These are phyloP conservation scores for Conringia planisiliqua DNA, from an alignment of 345 rosid genomes.

Conservation along the genomic window DNA sequence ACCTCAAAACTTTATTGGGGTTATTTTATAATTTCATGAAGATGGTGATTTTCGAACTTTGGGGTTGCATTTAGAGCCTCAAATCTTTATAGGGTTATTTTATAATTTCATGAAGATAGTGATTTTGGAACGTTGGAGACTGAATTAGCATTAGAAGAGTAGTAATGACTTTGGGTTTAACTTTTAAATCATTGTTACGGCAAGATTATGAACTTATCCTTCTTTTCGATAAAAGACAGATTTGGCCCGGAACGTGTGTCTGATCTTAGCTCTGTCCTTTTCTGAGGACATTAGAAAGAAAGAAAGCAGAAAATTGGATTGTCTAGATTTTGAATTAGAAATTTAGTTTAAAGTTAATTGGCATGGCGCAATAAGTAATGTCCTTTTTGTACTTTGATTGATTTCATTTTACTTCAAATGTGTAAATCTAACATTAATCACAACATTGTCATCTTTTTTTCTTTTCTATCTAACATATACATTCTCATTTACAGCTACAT, in stretches of 20 bases:
- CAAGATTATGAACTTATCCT: not conserved
- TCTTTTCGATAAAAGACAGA: not conserved
- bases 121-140: conserved; percentile 6
- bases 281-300: not conserved
- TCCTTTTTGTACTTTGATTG: not conserved
- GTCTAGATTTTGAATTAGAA: not conserved
- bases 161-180: not conserved
- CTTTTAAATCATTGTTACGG: conserved; percentile 3
- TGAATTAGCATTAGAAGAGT: not conserved
- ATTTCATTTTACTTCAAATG: not conserved
- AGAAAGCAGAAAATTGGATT: not conserved
- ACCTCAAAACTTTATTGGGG: not conserved
- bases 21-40: conserved; percentile 1
- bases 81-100: not conserved
- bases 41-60: not conserved
- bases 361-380: not conserved
- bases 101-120: not conserved
- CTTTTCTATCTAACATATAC: not conserved
- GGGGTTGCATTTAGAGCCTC: not conserved
- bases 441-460: not conserved
- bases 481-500: not conserved
- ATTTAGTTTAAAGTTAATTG: not conserved
- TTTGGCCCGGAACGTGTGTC: not conserved
- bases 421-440: not conserved
- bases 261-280: not conserved